Percentiles rank a stretch among this genome's conserved stretches.
These are phyloP conservation scores for Neoascochyta sp. DNA, from an alignment of 2,329 filamentous ascomycete genomes.

Conservation along the genomic window DNA sequence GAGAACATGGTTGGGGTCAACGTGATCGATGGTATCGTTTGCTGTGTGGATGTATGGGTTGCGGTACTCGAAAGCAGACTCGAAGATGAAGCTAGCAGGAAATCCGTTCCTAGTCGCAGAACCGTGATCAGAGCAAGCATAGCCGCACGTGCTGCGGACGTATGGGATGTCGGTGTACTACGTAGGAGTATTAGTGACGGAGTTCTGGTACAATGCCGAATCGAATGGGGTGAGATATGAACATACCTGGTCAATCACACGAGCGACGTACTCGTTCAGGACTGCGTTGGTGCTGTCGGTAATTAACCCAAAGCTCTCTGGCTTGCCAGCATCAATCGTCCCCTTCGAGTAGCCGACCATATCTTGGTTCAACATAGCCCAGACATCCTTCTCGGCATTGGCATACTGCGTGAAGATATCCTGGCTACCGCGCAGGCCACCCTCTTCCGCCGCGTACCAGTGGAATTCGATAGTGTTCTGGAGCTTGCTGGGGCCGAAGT, in stretches of 20 bases:
- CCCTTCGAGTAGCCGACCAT: slow-evolving; percentile 80
- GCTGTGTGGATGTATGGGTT: slow-evolving; percentile 67
- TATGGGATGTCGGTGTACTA: slow-evolving; percentile 83
- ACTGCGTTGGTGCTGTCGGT: slow-evolving; percentile 80
- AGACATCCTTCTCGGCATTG: slow-evolving; percentile 67
- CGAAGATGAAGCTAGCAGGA: slow-evolving; percentile 70
- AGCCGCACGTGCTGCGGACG: slow-evolving; percentile 83
- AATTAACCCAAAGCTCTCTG: slow-evolving; percentile 84
- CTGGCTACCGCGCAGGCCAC: slow-evolving; percentile 78
- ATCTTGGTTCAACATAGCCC: slow-evolving; percentile 96
- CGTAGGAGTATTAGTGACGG: background rate
- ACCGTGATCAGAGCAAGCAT: slow-evolving; percentile 73
- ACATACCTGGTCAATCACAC: slow-evolving; percentile 60
- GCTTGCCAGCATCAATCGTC: slow-evolving; percentile 73
- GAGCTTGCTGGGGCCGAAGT: slow-evolving; percentile 65
- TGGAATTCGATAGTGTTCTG: slow-evolving; percentile 91
- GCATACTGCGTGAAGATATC: slow-evolving; percentile 81
- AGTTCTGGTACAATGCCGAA: too few species aligned
- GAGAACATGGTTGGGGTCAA: slow-evolving; percentile 84
- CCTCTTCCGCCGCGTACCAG: slow-evolving; percentile 90
- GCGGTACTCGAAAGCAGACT: slow-evolving; percentile 61
- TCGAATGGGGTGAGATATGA: too few species aligned
- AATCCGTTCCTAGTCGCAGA: slow-evolving; percentile 69
- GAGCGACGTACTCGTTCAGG: slow-evolving; percentile 84
- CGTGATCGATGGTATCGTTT: slow-evolving; percentile 64